phyloP scores from a whole-genome alignment of 1,284 basidiomycete species.

The Malassezia nana region DNA sequence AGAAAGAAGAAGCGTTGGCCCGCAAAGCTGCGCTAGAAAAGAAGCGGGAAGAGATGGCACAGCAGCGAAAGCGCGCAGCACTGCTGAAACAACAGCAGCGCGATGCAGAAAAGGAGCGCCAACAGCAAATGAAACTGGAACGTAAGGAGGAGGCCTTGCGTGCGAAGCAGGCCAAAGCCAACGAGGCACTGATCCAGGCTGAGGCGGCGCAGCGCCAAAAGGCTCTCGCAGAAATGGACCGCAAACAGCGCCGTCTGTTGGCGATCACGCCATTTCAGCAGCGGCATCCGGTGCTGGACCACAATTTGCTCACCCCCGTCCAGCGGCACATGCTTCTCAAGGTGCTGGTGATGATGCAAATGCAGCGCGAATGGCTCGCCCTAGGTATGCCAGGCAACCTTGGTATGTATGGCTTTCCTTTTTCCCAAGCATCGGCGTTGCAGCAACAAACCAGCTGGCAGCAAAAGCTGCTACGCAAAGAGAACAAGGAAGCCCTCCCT shows the following conservation, averaged over 20 bases:
- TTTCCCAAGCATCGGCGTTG: conserved; percentile 9
- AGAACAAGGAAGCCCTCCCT: conserved; percentile 6
- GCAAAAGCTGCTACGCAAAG: not conserved
- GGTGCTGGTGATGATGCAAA: conserved; percentile 41
- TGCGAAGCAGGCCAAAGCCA: conserved; percentile 4
- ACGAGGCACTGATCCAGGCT: conserved; percentile 1
- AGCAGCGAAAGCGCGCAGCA: conserved; percentile 1
- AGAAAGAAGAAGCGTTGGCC: not conserved
- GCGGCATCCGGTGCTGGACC: not conserved
- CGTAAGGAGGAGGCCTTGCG: not conserved
- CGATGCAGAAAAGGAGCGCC: conserved; percentile 8
- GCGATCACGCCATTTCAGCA: conserved; percentile 15
- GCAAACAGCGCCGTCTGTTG: conserved; percentile 14
- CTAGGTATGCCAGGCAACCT: conserved; percentile 37
- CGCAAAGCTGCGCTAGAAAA: not conserved
- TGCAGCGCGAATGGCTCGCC: conserved; percentile 37
- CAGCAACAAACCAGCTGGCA: not conserved
- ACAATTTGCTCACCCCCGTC: conserved; percentile 23
- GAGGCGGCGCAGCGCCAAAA: conserved; percentile 14
- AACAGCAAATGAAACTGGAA: conserved; percentile 3
- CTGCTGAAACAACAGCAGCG: conserved; percentile 8
- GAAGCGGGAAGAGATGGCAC: not conserved
- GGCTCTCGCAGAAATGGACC: conserved; percentile 15
- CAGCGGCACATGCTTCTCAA: conserved; percentile 46
- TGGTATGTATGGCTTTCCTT: conserved; percentile 42